Percentiles rank a stretch among this genome's conserved stretches.
phyloP scores from a whole-genome alignment of 352 stramenopile species.

The Pythium pyrilobum region DNA sequence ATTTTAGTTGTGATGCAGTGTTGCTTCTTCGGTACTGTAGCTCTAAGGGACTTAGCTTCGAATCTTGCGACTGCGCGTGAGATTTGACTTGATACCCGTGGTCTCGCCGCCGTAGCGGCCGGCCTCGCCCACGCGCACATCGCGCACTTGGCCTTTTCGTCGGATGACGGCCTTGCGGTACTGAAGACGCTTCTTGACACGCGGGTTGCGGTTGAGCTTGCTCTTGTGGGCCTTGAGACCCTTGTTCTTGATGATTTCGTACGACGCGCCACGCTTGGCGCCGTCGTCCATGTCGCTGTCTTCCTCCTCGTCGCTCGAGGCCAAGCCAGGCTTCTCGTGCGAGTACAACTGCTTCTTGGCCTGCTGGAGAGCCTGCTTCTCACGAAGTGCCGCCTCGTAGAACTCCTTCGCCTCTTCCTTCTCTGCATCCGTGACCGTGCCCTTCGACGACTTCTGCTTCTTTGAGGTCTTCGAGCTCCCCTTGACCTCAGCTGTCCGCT shows the following conservation, averaged over 20 bases:
- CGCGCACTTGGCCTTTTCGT: conserved; percentile 96
- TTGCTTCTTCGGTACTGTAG: neutral
- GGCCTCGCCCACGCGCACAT: conserved; percentile 84
- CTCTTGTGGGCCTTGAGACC: conserved; percentile 97
- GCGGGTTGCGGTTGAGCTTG: conserved; percentile 98
- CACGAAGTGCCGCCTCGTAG: conserved; percentile 54
- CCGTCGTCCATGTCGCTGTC: conserved; percentile 72
- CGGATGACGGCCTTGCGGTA: conserved; percentile 97
- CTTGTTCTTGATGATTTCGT: conserved; percentile 98
- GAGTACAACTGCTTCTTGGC: conserved; percentile 78
- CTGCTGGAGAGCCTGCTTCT: conserved; percentile 50
- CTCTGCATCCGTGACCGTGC: conserved; percentile 32
- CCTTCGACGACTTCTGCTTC: conserved; percentile 44
- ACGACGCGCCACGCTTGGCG: conserved; percentile 89
- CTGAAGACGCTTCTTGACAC: conserved; percentile 97
- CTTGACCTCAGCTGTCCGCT: conserved; percentile 14
- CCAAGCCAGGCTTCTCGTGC: conserved; percentile 51
- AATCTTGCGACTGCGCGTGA: conserved; percentile 88
- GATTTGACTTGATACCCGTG: conserved; percentile 88
- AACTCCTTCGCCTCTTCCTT: conserved; percentile 60
- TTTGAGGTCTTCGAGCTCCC: conserved; percentile 16
- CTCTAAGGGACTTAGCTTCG: conserved; percentile 46
- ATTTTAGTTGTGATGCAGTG: conserved; percentile 11
- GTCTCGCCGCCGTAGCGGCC: conserved; percentile 85
- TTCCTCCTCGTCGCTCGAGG: conserved; percentile 35